These are phyloP conservation scores for Trichoderma guizhouense DNA, from an alignment of 2,329 filamentous ascomycete genomes.

Conservation along the genomic window DNA sequence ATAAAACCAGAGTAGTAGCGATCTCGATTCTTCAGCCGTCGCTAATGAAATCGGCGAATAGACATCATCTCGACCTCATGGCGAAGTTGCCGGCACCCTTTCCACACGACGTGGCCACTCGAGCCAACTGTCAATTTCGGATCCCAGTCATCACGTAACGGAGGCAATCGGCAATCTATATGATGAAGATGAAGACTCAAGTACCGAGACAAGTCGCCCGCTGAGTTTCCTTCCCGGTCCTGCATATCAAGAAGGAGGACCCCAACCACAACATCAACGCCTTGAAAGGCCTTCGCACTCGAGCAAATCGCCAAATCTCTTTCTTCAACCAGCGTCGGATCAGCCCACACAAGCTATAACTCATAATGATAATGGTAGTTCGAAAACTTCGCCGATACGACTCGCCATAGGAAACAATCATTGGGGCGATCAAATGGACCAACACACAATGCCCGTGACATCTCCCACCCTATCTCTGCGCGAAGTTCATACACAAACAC, in stretches of 20 bases:
- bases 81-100: constrained; percentile 55
- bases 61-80: constrained; percentile 57
- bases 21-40: constrained; percentile 11
- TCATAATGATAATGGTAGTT: constrained; percentile 30
- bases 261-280: constrained; percentile 26
- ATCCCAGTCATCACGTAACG: constrained; percentile 90
- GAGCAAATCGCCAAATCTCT: constrained; percentile 39
- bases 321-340: constrained; percentile 47
- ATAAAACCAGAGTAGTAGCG: not conserved
- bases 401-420: constrained; percentile 40
- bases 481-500: constrained; percentile 59
- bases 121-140: constrained; percentile 67
- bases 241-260: constrained; percentile 51
- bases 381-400: constrained; percentile 45
- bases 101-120: constrained; percentile 56
- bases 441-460: constrained; percentile 40
- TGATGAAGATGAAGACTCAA: constrained; percentile 67
- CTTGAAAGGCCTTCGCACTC: constrained; percentile 25
- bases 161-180: constrained; percentile 92
- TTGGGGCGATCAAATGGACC: constrained; percentile 41
- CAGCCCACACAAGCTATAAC: not conserved
- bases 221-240: constrained; percentile 67
- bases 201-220: constrained; percentile 57
- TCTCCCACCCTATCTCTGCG: constrained; percentile 54
- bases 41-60: constrained; percentile 30